Base-by-base conservation (phyloP, 805 yeast species). In the Pichia eremophila region DNA sequence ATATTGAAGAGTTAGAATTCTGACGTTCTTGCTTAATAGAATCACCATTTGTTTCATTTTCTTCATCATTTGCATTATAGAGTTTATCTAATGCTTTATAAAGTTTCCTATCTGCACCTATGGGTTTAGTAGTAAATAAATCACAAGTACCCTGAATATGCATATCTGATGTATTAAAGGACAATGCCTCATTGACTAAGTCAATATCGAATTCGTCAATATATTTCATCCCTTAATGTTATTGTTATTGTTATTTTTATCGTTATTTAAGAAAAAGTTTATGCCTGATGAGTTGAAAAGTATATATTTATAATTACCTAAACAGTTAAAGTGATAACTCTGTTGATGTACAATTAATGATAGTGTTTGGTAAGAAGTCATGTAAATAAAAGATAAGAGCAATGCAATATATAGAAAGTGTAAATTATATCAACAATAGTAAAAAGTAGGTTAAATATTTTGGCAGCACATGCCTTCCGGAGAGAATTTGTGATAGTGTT, bases 51-150 rank as follows among this genome's bases (percentile, higher is more conserved):
- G 31, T 29, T 18, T 40, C 39, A 32, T 40, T 47, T 29, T 41
- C 47, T 10, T 47, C 49, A 4, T 46, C 51, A 18, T 45, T 44
- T 15, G 44, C 28, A 39, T 55, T 56, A 47, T 61, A 62, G 29
- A 63, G 91, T 55, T 83, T 79, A 61, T 89, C 97, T 40, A 93
- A 80, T 0, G 90, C 80, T 64, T 88, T 87, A 70, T 85, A 88
- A 29, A 91, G 74, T 65, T 90, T 90, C 56, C 89, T 76, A 65
- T 93, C 99, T 1, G 91, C 75, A 1, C 93, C 87, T 25, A 90
- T 87, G 1, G 96, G 89, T 59, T 91, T 93, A 2, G 99, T 93
- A 1, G 98, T 86, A 60, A 88, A 93, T 43, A 93, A 74, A 61
- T 93, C 99, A 62, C 96, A 83, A 27, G 95, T 89, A 12, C 97